Evolutionary conservation across 2,329 filamentous ascomycete genomes (phyloP).

Genomic region (Mycosphaerella sp.): DNA sequence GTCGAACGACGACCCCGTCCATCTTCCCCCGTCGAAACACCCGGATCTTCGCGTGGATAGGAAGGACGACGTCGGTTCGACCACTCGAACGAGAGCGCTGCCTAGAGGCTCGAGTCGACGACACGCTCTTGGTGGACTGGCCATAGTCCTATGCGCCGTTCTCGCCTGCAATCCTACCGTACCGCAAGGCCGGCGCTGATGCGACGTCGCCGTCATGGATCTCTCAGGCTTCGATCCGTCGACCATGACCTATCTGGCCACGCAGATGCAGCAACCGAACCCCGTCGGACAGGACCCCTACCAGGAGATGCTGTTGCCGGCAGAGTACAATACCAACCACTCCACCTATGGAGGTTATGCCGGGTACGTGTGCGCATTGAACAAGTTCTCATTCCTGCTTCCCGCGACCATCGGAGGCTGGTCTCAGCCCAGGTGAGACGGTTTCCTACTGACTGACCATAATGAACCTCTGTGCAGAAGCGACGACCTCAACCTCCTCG

Average conservation of each 20-base stretch:
- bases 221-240: conserved; percentile 29
- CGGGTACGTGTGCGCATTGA: conserved; percentile 41
- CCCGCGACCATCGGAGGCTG: neutral
- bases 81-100: neutral
- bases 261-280: conserved; percentile 51
- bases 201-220: conserved; percentile 25
- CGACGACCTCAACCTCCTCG: conserved; percentile 26
- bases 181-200: conserved; percentile 12
- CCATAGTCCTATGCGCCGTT: conserved; percentile 15
- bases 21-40: neutral
- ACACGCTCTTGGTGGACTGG: neutral
- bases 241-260: conserved; percentile 54
- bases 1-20: neutral
- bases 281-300: conserved; percentile 41
- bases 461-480: conserved; percentile 14
- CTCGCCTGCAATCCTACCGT: conserved; percentile 9
- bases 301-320: conserved; percentile 43
- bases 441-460: conserved; percentile 4
- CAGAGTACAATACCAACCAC: conserved; percentile 53
- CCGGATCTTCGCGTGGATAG: no score
- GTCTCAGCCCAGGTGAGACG: neutral
- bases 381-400: neutral
- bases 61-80: neutral
- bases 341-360: conserved; percentile 56
- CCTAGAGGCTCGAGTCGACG: neutral